Percentiles rank a stretch among this genome's conserved stretches.
These are phyloP conservation scores for Pseudogymnoascus sp. DNA, from an alignment of 2,329 filamentous ascomycete genomes.

Conservation along the genomic window DNA sequence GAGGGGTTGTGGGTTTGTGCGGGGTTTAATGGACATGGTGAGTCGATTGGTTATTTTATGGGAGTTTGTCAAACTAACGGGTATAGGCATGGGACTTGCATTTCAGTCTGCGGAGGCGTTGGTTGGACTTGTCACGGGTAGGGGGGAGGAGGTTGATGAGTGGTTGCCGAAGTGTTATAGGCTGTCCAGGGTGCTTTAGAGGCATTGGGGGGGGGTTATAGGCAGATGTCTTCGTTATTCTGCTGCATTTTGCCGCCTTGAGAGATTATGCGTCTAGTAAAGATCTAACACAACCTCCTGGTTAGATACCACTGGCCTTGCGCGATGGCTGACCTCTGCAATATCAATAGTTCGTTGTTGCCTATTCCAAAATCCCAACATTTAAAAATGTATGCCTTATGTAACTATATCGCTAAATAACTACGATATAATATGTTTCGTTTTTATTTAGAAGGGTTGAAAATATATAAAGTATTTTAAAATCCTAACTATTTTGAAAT, in stretches of 20 bases:
- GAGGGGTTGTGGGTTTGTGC: slow-evolving; percentile 23
- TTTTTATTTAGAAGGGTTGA: neutral
- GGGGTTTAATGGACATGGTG: slow-evolving; percentile 22
- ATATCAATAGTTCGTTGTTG: neutral
- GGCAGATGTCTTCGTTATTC: too few relatives aligned
- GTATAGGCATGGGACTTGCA: slow-evolving; percentile 18
- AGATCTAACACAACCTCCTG: neutral
- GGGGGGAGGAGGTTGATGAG: slow-evolving; percentile 14
- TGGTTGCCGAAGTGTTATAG: slow-evolving; percentile 19
- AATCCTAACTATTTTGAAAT: neutral
- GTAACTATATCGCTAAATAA: neutral
- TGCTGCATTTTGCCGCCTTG: neutral
- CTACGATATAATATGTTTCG: neutral
- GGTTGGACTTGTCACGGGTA: slow-evolving; percentile 16
- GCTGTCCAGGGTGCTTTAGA: neutral
- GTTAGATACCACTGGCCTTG: neutral
- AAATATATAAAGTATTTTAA: neutral
- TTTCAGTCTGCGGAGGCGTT: slow-evolving; percentile 19
- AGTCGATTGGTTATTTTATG: neutral
- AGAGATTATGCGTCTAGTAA: neutral
- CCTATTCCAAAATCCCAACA: neutral
- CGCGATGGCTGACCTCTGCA: too few relatives aligned
- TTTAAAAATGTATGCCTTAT: neutral
- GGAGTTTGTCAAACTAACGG: neutral
- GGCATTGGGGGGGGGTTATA: neutral